A percentile compares a stretch with the other conserved stretches of the same genome.
Conservation (phyloP, 805 yeast genomes). For the Schwanniomyces pseudopolymorphus region DNA sequence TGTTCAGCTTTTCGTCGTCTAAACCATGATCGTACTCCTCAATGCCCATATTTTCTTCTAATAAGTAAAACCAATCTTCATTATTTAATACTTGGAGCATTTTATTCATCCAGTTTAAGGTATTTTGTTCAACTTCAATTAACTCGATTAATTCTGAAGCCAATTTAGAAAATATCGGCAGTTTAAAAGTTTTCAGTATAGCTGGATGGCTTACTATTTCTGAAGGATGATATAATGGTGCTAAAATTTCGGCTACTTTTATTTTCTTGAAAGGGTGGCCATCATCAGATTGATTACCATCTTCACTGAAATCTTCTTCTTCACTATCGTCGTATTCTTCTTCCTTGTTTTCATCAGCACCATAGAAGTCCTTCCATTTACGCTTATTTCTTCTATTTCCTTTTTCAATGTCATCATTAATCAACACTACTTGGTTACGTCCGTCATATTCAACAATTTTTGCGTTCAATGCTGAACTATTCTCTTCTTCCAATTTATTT, state of each 20-base stretch:
- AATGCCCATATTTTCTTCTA: constrained; percentile 63
- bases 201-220: constrained; percentile 75
- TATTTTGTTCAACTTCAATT: constrained; percentile 78
- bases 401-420: constrained; percentile 34
- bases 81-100: constrained; percentile 81
- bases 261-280: constrained; percentile 30
- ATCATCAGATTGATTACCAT: constrained; percentile 15
- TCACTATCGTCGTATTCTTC: constrained; percentile 20
- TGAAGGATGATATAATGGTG: constrained; percentile 78
- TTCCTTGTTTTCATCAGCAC: constrained; percentile 10
- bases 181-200: constrained; percentile 63
- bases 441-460: constrained; percentile 43
- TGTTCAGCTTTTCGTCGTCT: constrained; percentile 16
- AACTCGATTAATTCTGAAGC: constrained; percentile 73
- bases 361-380: constrained; percentile 33
- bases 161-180: constrained; percentile 48
- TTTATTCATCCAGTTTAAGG: constrained; percentile 67
- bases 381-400: constrained; percentile 29
- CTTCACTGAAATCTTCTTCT: constrained; percentile 7
- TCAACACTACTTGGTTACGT: constrained; percentile 31
- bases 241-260: constrained; percentile 49
- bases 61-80: constrained; percentile 72
- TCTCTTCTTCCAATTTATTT: constrained; percentile 19
- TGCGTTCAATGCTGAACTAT: constrained; percentile 15
- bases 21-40: constrained; percentile 71